Base-by-base conservation (phyloP, 2,329 filamentous ascomycete genomes). In the Arachnopeziza araneosa region DNA sequence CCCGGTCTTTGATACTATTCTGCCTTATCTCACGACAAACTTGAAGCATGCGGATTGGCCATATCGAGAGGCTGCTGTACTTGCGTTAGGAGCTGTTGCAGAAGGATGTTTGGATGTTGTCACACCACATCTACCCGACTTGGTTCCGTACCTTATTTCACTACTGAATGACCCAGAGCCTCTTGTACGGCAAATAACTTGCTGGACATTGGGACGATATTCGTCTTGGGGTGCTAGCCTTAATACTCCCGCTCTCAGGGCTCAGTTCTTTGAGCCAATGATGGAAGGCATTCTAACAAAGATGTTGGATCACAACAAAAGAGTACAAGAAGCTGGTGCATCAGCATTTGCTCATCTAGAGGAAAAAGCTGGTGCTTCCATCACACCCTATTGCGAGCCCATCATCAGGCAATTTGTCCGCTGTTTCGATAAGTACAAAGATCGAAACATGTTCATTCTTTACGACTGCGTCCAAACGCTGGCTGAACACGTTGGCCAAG, bases 401-500 rank as follows among this genome's bases (percentile, higher is more conserved):
- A 98, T 99, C 69, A 85, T 98, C 57, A 88, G 87, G 63, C 95
- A 98, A 73, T 98, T 93, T 70, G 92, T 97, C 56, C 81, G 83
- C 62, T 99, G 95, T 75, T 99, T 99, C 75, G 83, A 81, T 57
- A 92, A 90, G 75, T 99, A 98, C 84, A 98, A 99, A 81, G 93
- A 98, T 75, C 88, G 91, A 70, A 99, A 99, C 78, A 97, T 98
- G 86, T 97, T 96, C 78, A 96, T 98, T 58, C 84, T 99, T 36
- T 99, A 99, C 77, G 95, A 99, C 76, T 98, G 95, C 74, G 91
- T 99, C 36, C 95, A 99, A 77, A 99, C 95, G 0, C 80, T 99
- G 60, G 95, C 95, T 2, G 95, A 99, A 74, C 89, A 91, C 70
- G 89, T 98, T 58, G 92, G 91, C 12, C 86, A 88, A 7, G 85